These are phyloP conservation scores for Boletus tomentosulus DNA, from an alignment of 768 basidiomycete genomes.

Conservation along the genomic window DNA sequence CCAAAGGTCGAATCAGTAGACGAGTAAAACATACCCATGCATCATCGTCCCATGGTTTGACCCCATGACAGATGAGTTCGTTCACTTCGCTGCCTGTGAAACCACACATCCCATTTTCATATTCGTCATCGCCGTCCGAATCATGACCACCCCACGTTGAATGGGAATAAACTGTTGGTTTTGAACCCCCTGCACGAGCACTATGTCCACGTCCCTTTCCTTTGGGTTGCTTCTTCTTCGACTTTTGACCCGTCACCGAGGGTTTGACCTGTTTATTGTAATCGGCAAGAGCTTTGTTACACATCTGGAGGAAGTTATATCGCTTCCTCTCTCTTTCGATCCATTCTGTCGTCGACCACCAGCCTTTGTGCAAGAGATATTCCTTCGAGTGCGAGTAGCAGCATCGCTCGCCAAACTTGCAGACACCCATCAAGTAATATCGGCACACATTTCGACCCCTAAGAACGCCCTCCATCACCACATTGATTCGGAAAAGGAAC, in stretches of 20 bases:
- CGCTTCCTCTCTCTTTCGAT: neutral
- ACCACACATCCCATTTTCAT: neutral
- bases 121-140: neutral
- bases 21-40: constrained; percentile 30
- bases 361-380: constrained; percentile 41
- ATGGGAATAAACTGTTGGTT: neutral
- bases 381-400: constrained; percentile 46
- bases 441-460: constrained; percentile 54
- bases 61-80: constrained; percentile 36
- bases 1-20: neutral
- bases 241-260: neutral
- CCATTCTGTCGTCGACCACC: constrained; percentile 37
- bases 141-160: neutral
- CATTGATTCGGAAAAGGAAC: neutral
- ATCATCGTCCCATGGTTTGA: constrained; percentile 46
- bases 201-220: neutral
- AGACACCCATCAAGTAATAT: constrained; percentile 36
- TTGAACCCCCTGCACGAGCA: neutral
- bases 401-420: constrained; percentile 40
- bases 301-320: neutral
- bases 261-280: neutral
- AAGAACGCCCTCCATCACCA: neutral
- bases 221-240: constrained; percentile 3
- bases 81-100: constrained; percentile 34
- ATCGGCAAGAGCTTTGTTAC: neutral